Conservation (phyloP, 2,329 filamentous ascomycete genomes). For the Pseudocercospora eumusae region DNA sequence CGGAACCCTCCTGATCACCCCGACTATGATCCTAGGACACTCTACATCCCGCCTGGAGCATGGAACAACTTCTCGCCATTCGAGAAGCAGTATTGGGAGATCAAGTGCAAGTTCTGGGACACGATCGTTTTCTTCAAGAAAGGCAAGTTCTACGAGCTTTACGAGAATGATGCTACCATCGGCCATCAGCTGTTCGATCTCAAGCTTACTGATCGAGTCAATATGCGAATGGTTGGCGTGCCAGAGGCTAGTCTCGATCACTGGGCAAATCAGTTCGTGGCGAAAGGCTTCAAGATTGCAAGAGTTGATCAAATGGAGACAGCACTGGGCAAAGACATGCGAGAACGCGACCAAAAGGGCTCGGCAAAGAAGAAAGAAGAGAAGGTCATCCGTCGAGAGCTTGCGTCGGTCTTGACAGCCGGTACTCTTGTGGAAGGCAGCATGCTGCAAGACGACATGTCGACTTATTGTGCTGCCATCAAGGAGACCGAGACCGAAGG, state of each 20-base stretch:
- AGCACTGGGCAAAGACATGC: conserved; percentile 95
- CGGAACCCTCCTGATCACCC: conserved; percentile 74
- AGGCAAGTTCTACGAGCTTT: conserved; percentile 98
- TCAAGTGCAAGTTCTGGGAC: conserved; percentile 97
- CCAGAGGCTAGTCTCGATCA: conserved; percentile 93
- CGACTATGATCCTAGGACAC: conserved; percentile 85
- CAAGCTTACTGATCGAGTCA: conserved; percentile 95
- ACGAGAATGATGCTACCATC: conserved; percentile 95
- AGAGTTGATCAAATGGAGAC: conserved; percentile 96
- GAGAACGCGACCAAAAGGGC: conserved; percentile 71
- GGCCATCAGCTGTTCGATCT: conserved; percentile 96
- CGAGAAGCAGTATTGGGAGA: conserved; percentile 98
- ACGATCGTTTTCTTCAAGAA: conserved; percentile 99
- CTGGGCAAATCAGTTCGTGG: conserved; percentile 98
- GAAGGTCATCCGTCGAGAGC: conserved; percentile 88
- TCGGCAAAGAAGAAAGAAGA: conserved; percentile 67
- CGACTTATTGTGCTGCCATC: conserved; percentile 92
- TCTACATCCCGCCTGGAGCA: conserved; percentile 82
- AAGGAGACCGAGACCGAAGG: conserved; percentile 70
- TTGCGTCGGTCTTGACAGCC: conserved; percentile 85
- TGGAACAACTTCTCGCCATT: conserved; percentile 87
- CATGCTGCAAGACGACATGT: conserved; percentile 98
- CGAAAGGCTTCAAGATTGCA: conserved; percentile 96
- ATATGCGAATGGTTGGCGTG: conserved; percentile 99
- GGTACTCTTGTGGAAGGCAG: conserved; percentile 92